Percentiles rank a stretch among this genome's conserved stretches.
phyloP scores from a whole-genome alignment of 2,329 filamentous ascomycete species.

The Lizonia empirigonia region DNA sequence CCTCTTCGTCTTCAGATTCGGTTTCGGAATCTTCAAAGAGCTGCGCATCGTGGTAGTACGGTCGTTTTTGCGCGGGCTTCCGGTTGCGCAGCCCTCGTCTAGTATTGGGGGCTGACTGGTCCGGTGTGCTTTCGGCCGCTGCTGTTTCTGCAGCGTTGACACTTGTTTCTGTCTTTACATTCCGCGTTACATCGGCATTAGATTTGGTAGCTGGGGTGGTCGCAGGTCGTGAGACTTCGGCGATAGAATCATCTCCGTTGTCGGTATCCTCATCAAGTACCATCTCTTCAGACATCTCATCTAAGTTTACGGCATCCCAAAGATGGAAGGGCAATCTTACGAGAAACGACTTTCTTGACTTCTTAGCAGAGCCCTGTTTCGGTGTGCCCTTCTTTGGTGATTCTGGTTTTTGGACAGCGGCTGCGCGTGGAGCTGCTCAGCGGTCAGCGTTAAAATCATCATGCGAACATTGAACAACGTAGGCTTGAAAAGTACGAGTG shows the following conservation, averaged over 20 bases:
- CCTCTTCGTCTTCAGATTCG: slow-evolving; percentile 5
- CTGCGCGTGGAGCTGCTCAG: slow-evolving; percentile 19
- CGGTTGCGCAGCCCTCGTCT: slow-evolving; percentile 42
- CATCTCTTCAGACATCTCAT: slow-evolving; percentile 29
- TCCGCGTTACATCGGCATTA: slow-evolving; percentile 2
- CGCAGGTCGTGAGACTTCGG: slow-evolving; percentile 17
- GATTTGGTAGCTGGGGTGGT: slow-evolving; percentile 12
- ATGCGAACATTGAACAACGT: not conserved
- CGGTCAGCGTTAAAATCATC: not conserved
- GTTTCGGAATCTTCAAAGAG: slow-evolving; percentile 33
- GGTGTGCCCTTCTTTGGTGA: slow-evolving; percentile 32
- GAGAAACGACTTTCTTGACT: slow-evolving; percentile 30
- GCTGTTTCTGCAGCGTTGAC: slow-evolving; percentile 10
- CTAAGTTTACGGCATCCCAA: slow-evolving; percentile 6
- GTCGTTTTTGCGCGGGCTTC: slow-evolving; percentile 44
- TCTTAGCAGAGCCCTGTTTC: slow-evolving; percentile 28
- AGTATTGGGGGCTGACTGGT: slow-evolving; percentile 29
- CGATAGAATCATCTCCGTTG: slow-evolving; percentile 15
- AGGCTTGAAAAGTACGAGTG: no score
- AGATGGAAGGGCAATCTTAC: slow-evolving; percentile 21
- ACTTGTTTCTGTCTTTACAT: not conserved
- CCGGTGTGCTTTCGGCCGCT: slow-evolving; percentile 30
- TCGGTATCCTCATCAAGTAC: slow-evolving; percentile 18
- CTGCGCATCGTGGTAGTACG: slow-evolving; percentile 43
- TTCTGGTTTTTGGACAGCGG: slow-evolving; percentile 15